These are phyloP conservation scores for Saccharomycopsis crataegensis DNA, from an alignment of 1,139 yeast genomes.

Conservation along the genomic window DNA sequence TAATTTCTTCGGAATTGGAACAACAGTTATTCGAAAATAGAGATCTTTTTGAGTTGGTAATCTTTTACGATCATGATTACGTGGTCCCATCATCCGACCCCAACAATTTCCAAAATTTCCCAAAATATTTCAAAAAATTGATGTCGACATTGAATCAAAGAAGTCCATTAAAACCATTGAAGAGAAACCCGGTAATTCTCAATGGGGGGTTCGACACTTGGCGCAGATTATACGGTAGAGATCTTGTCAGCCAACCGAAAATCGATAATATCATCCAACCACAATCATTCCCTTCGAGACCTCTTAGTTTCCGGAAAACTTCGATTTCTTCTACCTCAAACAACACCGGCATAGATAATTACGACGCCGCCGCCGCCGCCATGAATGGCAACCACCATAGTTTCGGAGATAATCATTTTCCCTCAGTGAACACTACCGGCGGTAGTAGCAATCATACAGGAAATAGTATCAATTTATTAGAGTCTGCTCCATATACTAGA, in stretches of 20 bases:
- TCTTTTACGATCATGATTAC: conserved; percentile 48
- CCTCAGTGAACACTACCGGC: neutral
- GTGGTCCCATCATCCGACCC: neutral
- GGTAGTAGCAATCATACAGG: neutral
- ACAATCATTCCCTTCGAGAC: conserved; percentile 24
- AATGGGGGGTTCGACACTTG: conserved; percentile 46
- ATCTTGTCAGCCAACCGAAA: conserved; percentile 13
- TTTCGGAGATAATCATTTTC: neutral
- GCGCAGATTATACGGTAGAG: conserved; percentile 30
- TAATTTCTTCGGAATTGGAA: conserved; percentile 48
- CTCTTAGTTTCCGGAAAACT: conserved; percentile 17
- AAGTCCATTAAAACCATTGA: conserved; percentile 40
- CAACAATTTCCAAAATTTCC: conserved; percentile 6
- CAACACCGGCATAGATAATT: neutral
- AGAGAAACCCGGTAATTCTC: conserved; percentile 47
- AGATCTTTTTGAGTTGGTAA: conserved; percentile 49
- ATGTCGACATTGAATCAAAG: conserved; percentile 30
- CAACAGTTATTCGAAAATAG: conserved; percentile 44
- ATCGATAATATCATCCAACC: conserved; percentile 16
- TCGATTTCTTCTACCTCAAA: neutral
- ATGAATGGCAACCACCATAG: neutral
- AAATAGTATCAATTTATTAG: neutral
- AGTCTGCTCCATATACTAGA: conserved; percentile 8
- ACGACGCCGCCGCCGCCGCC: no score
- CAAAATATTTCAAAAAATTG: conserved; percentile 28